These are phyloP conservation scores for Arthroderma sp. DNA, from an alignment of 2,329 filamentous ascomycete species.

Conservation along the genomic window DNA sequence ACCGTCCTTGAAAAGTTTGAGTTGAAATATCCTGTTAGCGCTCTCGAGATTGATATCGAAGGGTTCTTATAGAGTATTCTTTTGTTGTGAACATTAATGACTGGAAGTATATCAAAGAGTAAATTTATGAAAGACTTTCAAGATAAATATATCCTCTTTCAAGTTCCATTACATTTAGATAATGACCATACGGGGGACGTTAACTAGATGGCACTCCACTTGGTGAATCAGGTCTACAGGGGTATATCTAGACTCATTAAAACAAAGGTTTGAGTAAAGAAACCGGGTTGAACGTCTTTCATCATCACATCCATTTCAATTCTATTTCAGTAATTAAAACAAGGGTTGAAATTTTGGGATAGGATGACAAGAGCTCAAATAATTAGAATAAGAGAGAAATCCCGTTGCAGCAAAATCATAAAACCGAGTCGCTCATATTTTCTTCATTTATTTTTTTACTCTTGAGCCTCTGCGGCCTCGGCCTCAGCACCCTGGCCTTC, in stretches of 20 bases:
- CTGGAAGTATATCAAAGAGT: not conserved
- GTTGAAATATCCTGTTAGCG: constrained; percentile 83
- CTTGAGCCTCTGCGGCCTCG: constrained; percentile 34
- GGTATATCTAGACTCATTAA: not conserved
- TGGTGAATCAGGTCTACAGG: not conserved
- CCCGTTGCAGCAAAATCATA: constrained; percentile 1
- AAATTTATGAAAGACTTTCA: not conserved
- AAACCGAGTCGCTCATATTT: constrained; percentile 3
- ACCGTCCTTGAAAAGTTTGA: constrained; percentile 89
- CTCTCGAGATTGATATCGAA: constrained; percentile 88
- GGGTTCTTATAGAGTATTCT: constrained; percentile 59
- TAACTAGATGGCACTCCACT: too few species aligned
- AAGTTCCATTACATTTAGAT: not conserved
- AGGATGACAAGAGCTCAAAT: constrained; percentile 3
- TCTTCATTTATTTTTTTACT: constrained; percentile 25
- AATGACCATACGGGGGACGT: too few species aligned
- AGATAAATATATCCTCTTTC: not conserved
- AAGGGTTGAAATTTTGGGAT: not conserved
- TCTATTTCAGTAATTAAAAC: constrained; percentile 3
- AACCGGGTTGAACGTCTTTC: not conserved
- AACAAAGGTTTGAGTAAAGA: not conserved
- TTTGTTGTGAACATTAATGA: not conserved
- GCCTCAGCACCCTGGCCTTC: constrained; percentile 21
- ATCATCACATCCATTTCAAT: constrained; percentile 5
- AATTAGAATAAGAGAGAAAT: constrained; percentile 1